Evolutionary conservation across 306 rosid species (phyloP).

Genomic region (Vigna mungo): DNA sequence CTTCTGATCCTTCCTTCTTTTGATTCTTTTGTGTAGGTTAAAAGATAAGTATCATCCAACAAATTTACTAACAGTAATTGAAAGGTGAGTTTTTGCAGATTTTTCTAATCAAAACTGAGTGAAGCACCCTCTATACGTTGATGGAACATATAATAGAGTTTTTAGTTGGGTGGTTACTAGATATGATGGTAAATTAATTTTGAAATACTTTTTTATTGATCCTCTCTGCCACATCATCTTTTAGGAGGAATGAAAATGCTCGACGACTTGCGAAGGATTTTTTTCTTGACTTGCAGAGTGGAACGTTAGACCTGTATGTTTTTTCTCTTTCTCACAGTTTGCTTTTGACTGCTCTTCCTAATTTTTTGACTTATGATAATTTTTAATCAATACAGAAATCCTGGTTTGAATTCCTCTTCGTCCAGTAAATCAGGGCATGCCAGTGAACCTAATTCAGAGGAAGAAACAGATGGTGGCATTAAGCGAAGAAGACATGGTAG

Average conservation of each 20-base stretch:
- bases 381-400: constrained; percentile 63
- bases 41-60: constrained; percentile 98
- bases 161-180: constrained; percentile 20
- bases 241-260: constrained; percentile 96
- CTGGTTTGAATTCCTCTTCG: constrained; percentile 68
- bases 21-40: constrained; percentile 56
- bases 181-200: constrained; percentile 18
- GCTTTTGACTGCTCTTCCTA: constrained; percentile 10
- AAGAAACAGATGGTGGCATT: constrained; percentile 75
- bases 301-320: constrained; percentile 85
- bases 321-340: not conserved
- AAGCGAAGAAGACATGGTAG: constrained; percentile 84
- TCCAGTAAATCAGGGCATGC: constrained; percentile 74
- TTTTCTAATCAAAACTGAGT: constrained; percentile 19
- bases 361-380: constrained; percentile 26
- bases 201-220: constrained; percentile 30
- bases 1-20: not conserved
- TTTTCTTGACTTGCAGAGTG: constrained; percentile 92
- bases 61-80: constrained; percentile 81
- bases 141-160: constrained; percentile 21
- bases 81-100: constrained; percentile 67
- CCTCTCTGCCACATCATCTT: constrained; percentile 38
- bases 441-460: constrained; percentile 93
- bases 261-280: constrained; percentile 82
- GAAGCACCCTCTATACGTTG: constrained; percentile 23